Percentiles rank a stretch among this genome's conserved stretches.
Conservation (phyloP, 192 early-diverging fungal species). For the Backusella tuberculispora region DNA sequence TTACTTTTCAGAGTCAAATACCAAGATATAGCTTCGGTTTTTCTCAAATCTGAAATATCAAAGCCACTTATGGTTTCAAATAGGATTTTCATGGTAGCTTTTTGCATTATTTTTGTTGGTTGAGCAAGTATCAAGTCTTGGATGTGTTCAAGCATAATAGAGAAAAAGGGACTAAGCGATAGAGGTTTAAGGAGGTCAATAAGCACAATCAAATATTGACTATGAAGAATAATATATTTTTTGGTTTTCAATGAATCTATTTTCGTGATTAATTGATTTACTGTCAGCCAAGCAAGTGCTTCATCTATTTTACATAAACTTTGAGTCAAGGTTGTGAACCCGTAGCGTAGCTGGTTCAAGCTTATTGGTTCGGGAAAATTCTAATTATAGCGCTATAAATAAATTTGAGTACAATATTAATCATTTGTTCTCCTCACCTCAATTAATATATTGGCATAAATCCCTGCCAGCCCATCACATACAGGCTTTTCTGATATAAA, state of each 20-base stretch:
- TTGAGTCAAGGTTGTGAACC: conserved; percentile 51
- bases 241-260: conserved; percentile 32
- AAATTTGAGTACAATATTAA: neutral
- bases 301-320: conserved; percentile 53
- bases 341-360: conserved; percentile 48
- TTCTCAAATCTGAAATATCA: conserved; percentile 42
- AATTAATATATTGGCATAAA: conserved; percentile 51
- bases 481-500: conserved; percentile 50
- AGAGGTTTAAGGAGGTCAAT: conserved; percentile 41
- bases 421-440: conserved; percentile 28
- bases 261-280: conserved; percentile 45
- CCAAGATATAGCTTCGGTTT: conserved; percentile 40
- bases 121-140: conserved; percentile 13
- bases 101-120: conserved; percentile 14
- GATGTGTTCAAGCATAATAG: conserved; percentile 23
- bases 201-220: conserved; percentile 24
- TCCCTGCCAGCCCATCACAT: conserved; percentile 44
- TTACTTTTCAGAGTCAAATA: conserved; percentile 36
- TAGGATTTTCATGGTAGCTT: conserved; percentile 33
- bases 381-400: conserved; percentile 22
- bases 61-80: conserved; percentile 42
- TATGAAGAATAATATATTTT: conserved; percentile 9
- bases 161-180: conserved; percentile 36
- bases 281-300: conserved; percentile 52
- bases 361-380: conserved; percentile 48